phyloP scores from a whole-genome alignment of 768 basidiomycete species.

The Psilocybe cubensis region DNA sequence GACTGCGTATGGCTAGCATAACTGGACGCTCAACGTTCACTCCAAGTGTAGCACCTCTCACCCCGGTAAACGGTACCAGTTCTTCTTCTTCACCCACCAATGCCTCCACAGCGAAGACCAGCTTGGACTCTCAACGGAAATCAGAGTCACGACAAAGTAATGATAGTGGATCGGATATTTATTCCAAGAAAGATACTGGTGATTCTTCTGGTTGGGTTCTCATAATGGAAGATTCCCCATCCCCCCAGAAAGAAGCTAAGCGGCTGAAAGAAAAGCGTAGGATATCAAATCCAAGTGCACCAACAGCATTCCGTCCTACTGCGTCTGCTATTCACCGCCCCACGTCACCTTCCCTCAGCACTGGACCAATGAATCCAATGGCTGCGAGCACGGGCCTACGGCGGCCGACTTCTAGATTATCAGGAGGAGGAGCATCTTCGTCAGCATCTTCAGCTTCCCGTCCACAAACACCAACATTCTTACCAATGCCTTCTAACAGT shows the following conservation, averaged over 20 bases:
- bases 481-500: conserved; percentile 67
- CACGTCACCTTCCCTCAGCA: conserved; percentile 26
- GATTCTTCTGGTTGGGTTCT: conserved; percentile 86
- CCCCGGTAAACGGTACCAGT: conserved; percentile 29
- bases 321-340: conserved; percentile 48
- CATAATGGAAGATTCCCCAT: conserved; percentile 87
- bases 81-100: conserved; percentile 44
- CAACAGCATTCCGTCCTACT: conserved; percentile 42
- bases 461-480: conserved; percentile 75
- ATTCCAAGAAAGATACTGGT: conserved; percentile 48
- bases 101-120: conserved; percentile 44
- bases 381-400: conserved; percentile 47
- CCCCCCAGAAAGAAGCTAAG: conserved; percentile 62
- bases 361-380: conserved; percentile 29
- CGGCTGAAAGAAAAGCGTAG: conserved; percentile 46
- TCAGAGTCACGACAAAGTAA: conserved; percentile 51
- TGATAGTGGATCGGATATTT: conserved; percentile 48
- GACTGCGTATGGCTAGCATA: conserved; percentile 80
- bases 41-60: conserved; percentile 22
- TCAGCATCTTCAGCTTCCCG: conserved; percentile 71
- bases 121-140: conserved; percentile 47
- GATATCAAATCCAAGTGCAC: conserved; percentile 63
- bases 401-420: conserved; percentile 76
- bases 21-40: conserved; percentile 54
- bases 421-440: conserved; percentile 64